Conservation (phyloP, 2,329 filamentous ascomycete species). For the Fusarium subglutinans region DNA sequence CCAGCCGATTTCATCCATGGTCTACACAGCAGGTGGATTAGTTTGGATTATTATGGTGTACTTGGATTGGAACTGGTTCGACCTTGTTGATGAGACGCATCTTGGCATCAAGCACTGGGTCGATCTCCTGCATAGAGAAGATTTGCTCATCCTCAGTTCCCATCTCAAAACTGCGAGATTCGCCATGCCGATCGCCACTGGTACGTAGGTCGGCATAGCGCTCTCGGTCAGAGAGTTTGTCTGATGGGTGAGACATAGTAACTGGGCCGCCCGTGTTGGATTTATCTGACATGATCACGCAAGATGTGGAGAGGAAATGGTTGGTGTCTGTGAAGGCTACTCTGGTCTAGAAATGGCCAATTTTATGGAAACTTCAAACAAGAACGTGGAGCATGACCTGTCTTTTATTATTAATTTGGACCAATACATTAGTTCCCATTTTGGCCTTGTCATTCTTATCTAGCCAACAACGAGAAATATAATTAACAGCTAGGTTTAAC, state of each 20-base stretch:
- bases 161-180: neutral
- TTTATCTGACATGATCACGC: neutral
- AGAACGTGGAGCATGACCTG: neutral
- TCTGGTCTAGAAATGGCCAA: neutral
- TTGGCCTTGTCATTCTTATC: neutral
- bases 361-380: neutral
- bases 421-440: neutral
- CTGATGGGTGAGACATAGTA: neutral
- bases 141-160: neutral
- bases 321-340: neutral
- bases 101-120: neutral
- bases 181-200: neutral
- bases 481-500: too few species aligned
- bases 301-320: too few species aligned
- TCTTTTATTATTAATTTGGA: neutral
- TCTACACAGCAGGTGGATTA: neutral
- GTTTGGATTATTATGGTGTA: accelerated
- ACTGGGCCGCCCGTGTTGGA: neutral
- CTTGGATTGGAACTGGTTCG: neutral
- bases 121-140: neutral
- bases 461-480: neutral
- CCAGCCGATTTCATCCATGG: neutral
- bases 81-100: neutral
- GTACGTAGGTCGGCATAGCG: neutral
- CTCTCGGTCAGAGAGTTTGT: neutral